These are phyloP conservation scores for Amauroascus niger DNA, from an alignment of 2,329 filamentous ascomycete species.

Conservation along the genomic window DNA sequence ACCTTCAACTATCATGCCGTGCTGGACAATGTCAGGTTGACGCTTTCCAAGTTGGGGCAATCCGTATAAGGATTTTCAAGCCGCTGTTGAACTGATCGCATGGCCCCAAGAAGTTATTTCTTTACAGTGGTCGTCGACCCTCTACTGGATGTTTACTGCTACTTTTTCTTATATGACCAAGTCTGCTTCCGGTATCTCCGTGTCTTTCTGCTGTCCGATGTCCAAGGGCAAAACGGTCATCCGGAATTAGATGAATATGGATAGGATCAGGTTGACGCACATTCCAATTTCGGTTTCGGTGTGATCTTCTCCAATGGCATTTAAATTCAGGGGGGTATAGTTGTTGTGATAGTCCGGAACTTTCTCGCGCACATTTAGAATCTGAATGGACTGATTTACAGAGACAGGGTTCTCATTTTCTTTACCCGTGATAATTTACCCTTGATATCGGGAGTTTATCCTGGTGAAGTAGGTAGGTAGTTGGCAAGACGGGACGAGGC, in stretches of 20 bases:
- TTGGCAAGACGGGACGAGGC: background rate
- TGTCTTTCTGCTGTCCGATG: background rate
- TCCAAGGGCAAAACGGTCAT: background rate
- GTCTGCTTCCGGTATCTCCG: background rate
- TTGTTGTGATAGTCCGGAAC: background rate
- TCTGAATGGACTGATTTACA: background rate
- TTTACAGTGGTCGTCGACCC: background rate
- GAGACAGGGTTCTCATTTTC: background rate
- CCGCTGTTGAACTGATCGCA: background rate
- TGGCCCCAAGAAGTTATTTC: background rate
- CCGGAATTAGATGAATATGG: background rate
- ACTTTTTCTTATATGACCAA: background rate
- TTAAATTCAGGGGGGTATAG: background rate
- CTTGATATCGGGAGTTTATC: background rate
- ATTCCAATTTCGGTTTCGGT: no score
- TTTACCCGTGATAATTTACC: background rate
- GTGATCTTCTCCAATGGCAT: background rate
- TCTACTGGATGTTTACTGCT: background rate
- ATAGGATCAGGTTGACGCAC: no score
- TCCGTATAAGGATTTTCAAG: background rate
- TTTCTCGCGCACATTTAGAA: background rate
- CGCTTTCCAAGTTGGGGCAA: background rate
- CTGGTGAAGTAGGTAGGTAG: background rate
- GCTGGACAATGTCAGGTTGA: background rate
- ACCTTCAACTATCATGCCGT: background rate